Conservation (phyloP, 345 rosid species). For the Citrus trifoliata region DNA sequence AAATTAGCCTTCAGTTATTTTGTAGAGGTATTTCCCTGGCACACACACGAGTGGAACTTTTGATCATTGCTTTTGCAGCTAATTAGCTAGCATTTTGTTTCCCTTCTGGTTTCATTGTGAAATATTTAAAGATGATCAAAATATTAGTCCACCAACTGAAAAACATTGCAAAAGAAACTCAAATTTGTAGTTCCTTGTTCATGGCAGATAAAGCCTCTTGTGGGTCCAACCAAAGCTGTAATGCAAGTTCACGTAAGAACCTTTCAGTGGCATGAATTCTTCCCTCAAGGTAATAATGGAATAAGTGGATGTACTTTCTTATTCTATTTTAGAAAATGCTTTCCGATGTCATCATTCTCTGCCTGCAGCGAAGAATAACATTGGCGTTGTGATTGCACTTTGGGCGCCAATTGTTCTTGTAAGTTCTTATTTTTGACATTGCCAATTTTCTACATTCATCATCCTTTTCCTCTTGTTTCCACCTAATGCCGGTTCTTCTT, state of each 20-base stretch:
- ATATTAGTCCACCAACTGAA: not conserved
- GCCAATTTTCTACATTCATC: not conserved
- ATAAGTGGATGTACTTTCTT: not conserved
- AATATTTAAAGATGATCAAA: not conserved
- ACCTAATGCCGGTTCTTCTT: not conserved
- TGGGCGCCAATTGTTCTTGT: constrained; percentile 58
- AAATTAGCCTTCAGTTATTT: constrained; percentile 59
- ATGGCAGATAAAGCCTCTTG: constrained; percentile 58
- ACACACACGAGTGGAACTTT: not conserved
- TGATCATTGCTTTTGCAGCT: not conserved
- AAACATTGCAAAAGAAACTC: not conserved
- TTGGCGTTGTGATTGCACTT: constrained; percentile 48
- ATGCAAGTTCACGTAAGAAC: constrained; percentile 33
- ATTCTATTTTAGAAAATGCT: not conserved
- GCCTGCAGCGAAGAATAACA: constrained; percentile 46
- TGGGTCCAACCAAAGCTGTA: constrained; percentile 55
- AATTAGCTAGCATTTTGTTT: not conserved
- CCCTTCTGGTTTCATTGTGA: not conserved
- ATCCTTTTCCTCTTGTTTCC: not conserved
- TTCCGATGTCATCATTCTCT: constrained; percentile 9
- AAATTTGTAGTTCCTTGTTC: constrained; percentile 10
- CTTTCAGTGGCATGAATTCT: constrained; percentile 64
- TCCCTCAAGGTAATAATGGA: constrained; percentile 56
- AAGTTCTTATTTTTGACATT: constrained; percentile 11
- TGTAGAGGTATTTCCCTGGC: constrained; percentile 43